A percentile compares a stretch with the other conserved stretches of the same genome.
These are phyloP conservation scores for Dendrostoma leiphaemia DNA, from an alignment of 2,329 filamentous ascomycete species.

Conservation along the genomic window DNA sequence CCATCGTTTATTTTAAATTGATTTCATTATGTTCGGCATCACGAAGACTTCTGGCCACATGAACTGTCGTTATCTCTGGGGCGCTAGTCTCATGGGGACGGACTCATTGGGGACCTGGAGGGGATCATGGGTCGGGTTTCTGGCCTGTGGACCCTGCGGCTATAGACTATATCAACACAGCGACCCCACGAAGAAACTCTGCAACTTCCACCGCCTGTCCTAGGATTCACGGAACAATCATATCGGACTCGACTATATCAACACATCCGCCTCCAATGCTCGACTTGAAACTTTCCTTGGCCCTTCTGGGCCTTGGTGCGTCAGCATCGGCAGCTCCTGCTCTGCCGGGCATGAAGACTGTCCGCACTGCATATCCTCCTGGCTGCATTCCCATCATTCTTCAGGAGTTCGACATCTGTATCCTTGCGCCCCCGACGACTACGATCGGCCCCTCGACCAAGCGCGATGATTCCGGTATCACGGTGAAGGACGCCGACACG, in stretches of 20 bases:
- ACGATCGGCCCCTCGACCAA: conserved; percentile 3
- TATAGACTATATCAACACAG: not conserved
- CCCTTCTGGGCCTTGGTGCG: conserved; percentile 4
- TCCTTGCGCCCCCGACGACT: conserved; percentile 2
- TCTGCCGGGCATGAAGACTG: not conserved
- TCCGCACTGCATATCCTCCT: not conserved
- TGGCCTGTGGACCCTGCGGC: not conserved
- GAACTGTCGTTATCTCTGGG: not conserved
- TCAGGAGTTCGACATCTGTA: not conserved
- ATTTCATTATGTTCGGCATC: not conserved
- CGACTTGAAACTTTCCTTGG: not conserved
- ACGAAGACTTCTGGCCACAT: not conserved
- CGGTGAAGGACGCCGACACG: too few species aligned
- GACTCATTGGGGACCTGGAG: not conserved
- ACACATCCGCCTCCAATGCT: not conserved
- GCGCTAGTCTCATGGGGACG: not conserved
- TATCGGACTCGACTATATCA: too few species aligned
- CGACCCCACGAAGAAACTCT: not conserved
- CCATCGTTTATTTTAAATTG: not conserved
- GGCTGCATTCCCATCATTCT: not conserved
- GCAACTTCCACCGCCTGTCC: not conserved
- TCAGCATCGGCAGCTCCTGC: conserved; percentile 6
- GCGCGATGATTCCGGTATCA: too few species aligned
- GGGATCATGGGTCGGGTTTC: too few species aligned
- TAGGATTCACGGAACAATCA: not conserved